phyloP scores from a whole-genome alignment of 2,329 filamentous ascomycete genomes.

The Cordyceps cicadae region DNA sequence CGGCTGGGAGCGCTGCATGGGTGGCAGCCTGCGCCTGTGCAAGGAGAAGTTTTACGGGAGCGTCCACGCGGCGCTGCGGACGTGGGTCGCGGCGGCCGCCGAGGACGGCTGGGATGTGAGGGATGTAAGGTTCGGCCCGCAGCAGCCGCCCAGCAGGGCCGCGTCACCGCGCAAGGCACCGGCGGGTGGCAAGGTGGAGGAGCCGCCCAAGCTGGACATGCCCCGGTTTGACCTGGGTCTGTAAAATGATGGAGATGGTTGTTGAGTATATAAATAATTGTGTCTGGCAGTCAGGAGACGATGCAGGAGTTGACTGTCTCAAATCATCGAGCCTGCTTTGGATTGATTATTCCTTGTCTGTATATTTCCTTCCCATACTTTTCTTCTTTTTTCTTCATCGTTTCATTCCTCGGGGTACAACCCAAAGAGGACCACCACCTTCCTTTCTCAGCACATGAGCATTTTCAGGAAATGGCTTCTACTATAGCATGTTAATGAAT shows the following conservation, averaged over 20 bases:
- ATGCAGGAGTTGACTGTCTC: not conserved
- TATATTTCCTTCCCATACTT: not conserved
- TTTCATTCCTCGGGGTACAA: not conserved
- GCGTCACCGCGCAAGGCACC: conserved; percentile 25
- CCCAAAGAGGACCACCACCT: not conserved
- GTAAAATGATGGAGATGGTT: conserved; percentile 15
- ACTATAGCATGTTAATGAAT: conserved; percentile 33
- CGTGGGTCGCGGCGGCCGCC: conserved; percentile 79
- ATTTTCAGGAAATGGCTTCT: not conserved
- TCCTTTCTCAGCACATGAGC: conserved; percentile 4
- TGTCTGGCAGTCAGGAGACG: not conserved
- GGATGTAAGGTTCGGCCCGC: conserved; percentile 68
- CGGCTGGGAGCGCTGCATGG: conserved; percentile 87
- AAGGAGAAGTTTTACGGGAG: conserved; percentile 97
- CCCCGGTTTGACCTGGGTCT: conserved; percentile 44
- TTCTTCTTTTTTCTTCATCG: conserved; percentile 7
- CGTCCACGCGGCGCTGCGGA: conserved; percentile 79
- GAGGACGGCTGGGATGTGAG: conserved; percentile 84
- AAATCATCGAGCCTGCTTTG: not conserved
- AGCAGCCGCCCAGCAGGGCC: conserved; percentile 21
- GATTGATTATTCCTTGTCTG: not conserved
- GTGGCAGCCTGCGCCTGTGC: conserved; percentile 74
- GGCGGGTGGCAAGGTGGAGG: conserved; percentile 36
- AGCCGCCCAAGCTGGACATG: conserved; percentile 54
- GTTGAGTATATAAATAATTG: conserved; percentile 7